phyloP scores from a whole-genome alignment of 2,329 filamentous ascomycete genomes.

The Penicillium psychrosexuale region DNA sequence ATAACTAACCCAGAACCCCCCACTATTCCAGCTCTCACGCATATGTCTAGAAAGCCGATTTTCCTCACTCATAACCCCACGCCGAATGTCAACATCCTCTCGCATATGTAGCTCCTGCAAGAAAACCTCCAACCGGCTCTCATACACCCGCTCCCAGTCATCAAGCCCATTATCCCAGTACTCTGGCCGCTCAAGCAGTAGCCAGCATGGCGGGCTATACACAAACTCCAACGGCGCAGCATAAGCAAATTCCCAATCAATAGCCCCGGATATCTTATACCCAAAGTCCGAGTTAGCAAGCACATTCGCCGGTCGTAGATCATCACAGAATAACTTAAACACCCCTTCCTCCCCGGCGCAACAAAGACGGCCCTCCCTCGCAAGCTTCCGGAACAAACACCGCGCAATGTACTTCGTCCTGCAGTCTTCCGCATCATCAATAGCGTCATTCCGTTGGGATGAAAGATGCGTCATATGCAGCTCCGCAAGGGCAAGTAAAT shows the following conservation, averaged over 20 bases:
- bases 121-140: neutral
- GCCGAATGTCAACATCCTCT: neutral
- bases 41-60: slow-evolving; percentile 13
- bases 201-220: too few relatives aligned
- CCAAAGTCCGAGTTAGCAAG: slow-evolving; percentile 3
- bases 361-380: slow-evolving; percentile 6
- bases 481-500: slow-evolving; percentile 40
- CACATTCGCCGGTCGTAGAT: slow-evolving; percentile 18
- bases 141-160: too few relatives aligned
- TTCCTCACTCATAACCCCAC: neutral
- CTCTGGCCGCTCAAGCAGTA: too few relatives aligned
- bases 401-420: slow-evolving; percentile 19
- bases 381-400: slow-evolving; percentile 19
- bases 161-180: too few relatives aligned
- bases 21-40: slow-evolving; percentile 20
- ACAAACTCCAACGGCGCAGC: neutral
- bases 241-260: neutral
- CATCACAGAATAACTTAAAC: slow-evolving; percentile 23
- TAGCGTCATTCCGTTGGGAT: slow-evolving; percentile 41
- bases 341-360: slow-evolving; percentile 20
- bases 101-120: slow-evolving; percentile 13
- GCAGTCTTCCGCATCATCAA: slow-evolving; percentile 25
- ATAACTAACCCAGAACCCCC: slow-evolving; percentile 25
- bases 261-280: neutral
- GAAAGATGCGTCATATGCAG: slow-evolving; percentile 43